Percentiles rank a stretch among this genome's conserved stretches.
phyloP scores from a whole-genome alignment of 805 yeast species.

The Myxozyma lipomycoides region DNA sequence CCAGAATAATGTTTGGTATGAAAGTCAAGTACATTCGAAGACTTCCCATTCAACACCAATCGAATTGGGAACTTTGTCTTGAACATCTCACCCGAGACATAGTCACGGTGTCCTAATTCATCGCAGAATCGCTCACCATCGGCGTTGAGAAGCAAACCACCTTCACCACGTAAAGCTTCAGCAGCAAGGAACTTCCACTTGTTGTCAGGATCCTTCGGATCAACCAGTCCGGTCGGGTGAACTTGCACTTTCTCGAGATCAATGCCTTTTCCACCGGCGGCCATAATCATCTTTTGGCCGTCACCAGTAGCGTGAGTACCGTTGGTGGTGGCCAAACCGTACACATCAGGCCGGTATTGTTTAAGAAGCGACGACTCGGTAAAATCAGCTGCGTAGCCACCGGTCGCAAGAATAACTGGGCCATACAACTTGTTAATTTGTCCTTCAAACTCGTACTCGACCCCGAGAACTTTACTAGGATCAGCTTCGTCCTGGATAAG shows the following conservation, averaged over 20 bases:
- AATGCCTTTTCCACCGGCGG: conserved; percentile 48
- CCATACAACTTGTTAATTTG: conserved; percentile 40
- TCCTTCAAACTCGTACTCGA: conserved; percentile 40
- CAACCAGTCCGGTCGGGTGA: conserved; percentile 64
- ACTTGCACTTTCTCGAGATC: conserved; percentile 65
- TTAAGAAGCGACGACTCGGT: conserved; percentile 48
- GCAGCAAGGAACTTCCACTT: conserved; percentile 59
- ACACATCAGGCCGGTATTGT: conserved; percentile 57
- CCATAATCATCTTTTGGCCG: conserved; percentile 53
- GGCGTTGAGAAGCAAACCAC: conserved; percentile 53
- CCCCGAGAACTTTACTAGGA: conserved; percentile 40
- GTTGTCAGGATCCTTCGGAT: conserved; percentile 47
- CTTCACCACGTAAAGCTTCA: conserved; percentile 63
- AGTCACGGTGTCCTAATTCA: conserved; percentile 58
- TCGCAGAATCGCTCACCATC: conserved; percentile 56
- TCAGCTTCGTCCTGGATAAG: conserved; percentile 40
- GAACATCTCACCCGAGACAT: conserved; percentile 56
- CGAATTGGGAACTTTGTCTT: conserved; percentile 46
- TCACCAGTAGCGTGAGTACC: conserved; percentile 62
- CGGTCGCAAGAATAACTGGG: conserved; percentile 60
- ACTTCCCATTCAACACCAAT: conserved; percentile 47
- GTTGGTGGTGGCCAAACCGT: conserved; percentile 56
- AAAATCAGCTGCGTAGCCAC: conserved; percentile 66
- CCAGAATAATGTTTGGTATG: conserved; percentile 56
- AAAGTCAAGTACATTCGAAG: conserved; percentile 46